Evolutionary conservation across 176 grass and related monocot genomes (phyloP), one percentile per base, ranked within the genome.

Genomic region (Echinochloa phyllopogon): DNA sequence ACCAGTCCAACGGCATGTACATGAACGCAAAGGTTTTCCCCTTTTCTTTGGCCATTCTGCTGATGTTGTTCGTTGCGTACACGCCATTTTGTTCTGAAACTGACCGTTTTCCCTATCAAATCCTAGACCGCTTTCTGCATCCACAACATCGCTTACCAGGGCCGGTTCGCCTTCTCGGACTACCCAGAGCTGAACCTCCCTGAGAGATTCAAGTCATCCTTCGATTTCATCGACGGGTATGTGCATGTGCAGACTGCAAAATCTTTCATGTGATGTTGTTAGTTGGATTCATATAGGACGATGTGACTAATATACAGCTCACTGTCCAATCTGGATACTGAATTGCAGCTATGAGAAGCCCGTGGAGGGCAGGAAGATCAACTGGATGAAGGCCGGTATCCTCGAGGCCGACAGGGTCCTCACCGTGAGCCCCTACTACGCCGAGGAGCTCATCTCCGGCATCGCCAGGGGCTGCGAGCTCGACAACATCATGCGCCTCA

Each of bases 121-220:
- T 73, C 9, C 70, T 65, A 98, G 96, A 93, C 93, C 17, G 91
- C 89, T 3, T 98, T 95, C 87, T 98, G 96, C 91, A 98, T 98
- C 91, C 96, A 98, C 89, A 98, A 98, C 85, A 95, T 98, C 43
- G 86, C 91, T 11, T 98, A 98, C 80, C 96, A 98, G 78, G 96
- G 96, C 17, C 84, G 96, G 0, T 98, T 98, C 63, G 69, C 89
- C 20, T 74, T 75, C 20, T 48, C 67, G 0, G 96, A 98, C 63
- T 98, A 75, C 53, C 5, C 76, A 1, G 55, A 73, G 24, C 89
- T 98, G 55, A 95, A 98, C 14, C 96, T 98, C 33, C 93, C 96
- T 0, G 91, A 92, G 25, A 82, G 68, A 55, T 95, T 98, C 77
- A 94, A 76, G 88, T 87, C 95, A 15, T 94, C 95, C 20, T 97